Evolutionary conservation across 2,329 filamentous ascomycete genomes (phyloP), one percentile per base, ranked within the genome.

Genomic region (Apiospora aurea): DNA sequence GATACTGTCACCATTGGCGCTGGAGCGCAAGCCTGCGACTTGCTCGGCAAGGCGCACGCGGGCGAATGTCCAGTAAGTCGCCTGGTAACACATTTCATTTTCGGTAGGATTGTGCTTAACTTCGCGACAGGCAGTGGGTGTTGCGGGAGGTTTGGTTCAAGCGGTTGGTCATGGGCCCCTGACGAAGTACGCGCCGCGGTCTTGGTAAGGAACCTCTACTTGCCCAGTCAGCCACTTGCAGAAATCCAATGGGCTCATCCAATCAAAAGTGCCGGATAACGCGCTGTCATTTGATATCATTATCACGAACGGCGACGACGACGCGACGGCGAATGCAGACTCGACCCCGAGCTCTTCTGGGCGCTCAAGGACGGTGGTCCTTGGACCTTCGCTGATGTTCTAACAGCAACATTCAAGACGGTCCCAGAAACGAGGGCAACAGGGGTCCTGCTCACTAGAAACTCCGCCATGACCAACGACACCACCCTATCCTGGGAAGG

Each of bases 101-200:
- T 29, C 7, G 11, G 26, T 29, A 7, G 64, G 10, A 43, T 16
- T 26, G 24, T 14, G 24, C 4, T 7, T 67, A 16, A 61, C 29
- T 6, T 43, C 16, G 1, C 18, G n/a, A 38, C 71, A 81, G 85
- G 85, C 87, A 0, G 89, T 92, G 4, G 89, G 89, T 11, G 77
- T 90, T 16, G 86, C 88, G 1, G 90, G 90, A n/a, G 90, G 90
- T 1, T 90, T 89, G 72, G 85, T 85, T 1, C 87, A 90, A 78
- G 89, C 89, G 5, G 90, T 88, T 16, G 86, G 86, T 1, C 85
- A 87, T 73, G 83, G 82, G 14, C 84, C 85, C 0, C 75, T 85
- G 79, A 49, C 80, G n/a, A n/a, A n/a, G n/a, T 80, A 24, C 80
- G 87, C 6, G 78, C 75, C 44, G 86, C 82, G 14, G 80, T 38